Percentiles rank a stretch among this genome's conserved stretches.
Evolutionary conservation across 805 yeast species (phyloP).

Genomic region (Teunomyces cretensis): DNA sequence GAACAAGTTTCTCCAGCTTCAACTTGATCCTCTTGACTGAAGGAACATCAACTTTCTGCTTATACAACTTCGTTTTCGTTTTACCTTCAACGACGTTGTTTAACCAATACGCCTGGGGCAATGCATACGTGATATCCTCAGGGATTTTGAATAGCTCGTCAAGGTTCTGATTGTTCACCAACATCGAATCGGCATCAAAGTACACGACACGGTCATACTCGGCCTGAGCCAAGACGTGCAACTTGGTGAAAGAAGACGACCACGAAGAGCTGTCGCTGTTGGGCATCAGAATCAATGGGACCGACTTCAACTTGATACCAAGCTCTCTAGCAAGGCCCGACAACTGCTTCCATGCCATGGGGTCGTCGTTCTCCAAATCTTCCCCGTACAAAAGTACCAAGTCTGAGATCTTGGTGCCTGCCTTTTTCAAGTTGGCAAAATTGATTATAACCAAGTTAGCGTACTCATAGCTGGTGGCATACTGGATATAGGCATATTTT

Average conservation of each 20-base stretch:
- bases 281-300: conserved; percentile 14
- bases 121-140: conserved; percentile 21
- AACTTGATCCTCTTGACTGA: conserved; percentile 9
- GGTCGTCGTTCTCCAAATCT: conserved; percentile 13
- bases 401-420: conserved; percentile 41
- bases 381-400: conserved; percentile 43
- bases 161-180: conserved; percentile 25
- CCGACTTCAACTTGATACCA: conserved; percentile 26
- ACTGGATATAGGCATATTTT: conserved; percentile 56
- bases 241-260: conserved; percentile 55
- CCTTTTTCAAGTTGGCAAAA: conserved; percentile 32
- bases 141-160: conserved; percentile 34
- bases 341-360: conserved; percentile 13
- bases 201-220: conserved; percentile 55
- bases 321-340: conserved; percentile 13
- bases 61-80: conserved; percentile 6
- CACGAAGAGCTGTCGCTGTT: conserved; percentile 33
- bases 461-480: conserved; percentile 54
- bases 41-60: conserved; percentile 15
- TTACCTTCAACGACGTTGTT: conserved; percentile 17
- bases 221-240: conserved; percentile 48
- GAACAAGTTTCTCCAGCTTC: conserved; percentile 12
- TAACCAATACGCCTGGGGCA: conserved; percentile 40
- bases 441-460: conserved; percentile 54
- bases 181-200: conserved; percentile 57